Conservation (phyloP, 306 rosid species). For the Abrus precatorius region DNA sequence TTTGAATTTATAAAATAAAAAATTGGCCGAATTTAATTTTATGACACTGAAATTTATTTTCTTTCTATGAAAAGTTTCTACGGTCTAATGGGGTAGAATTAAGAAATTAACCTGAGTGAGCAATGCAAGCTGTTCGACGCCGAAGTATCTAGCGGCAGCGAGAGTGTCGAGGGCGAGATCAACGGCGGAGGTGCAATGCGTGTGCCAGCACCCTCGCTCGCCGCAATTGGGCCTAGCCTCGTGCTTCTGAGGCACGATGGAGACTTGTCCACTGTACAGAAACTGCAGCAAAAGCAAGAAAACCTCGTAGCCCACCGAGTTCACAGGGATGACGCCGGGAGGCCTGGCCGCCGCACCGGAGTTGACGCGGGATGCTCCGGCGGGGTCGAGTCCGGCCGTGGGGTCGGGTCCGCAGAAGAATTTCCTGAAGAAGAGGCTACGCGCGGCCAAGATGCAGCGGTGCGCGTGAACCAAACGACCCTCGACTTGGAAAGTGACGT, state of each 20-base stretch:
- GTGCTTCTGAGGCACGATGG: constrained; percentile 94
- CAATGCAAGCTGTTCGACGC: constrained; percentile 96
- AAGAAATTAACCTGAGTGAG: constrained; percentile 80
- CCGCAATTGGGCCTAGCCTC: constrained; percentile 97
- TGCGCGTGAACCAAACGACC: constrained; percentile 95
- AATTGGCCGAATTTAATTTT: too few species aligned
- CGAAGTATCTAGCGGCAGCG: constrained; percentile 94
- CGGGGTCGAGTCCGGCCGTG: constrained; percentile 63
- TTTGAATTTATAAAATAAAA: too few species aligned
- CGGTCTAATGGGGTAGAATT: too few species aligned
- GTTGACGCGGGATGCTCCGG: constrained; percentile 31
- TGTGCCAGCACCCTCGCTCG: constrained; percentile 96
- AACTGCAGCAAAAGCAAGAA: constrained; percentile 87
- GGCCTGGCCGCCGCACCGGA: constrained; percentile 36
- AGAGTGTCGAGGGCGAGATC: constrained; percentile 98
- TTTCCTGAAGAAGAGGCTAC: constrained; percentile 92
- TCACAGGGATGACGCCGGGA: constrained; percentile 80
- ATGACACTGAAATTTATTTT: too few species aligned
- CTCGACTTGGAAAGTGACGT: constrained; percentile 96
- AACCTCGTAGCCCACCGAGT: constrained; percentile 94
- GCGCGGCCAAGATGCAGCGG: constrained; percentile 90
- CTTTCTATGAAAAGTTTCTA: too few species aligned
- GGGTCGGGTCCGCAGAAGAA: constrained; percentile 93
- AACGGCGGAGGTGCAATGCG: constrained; percentile 99
- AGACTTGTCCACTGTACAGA: constrained; percentile 93